Percentiles rank a stretch among this genome's conserved stretches.
phyloP scores from a whole-genome alignment of 2,329 filamentous ascomycete species.

The Davidsoniella eucalypti region DNA sequence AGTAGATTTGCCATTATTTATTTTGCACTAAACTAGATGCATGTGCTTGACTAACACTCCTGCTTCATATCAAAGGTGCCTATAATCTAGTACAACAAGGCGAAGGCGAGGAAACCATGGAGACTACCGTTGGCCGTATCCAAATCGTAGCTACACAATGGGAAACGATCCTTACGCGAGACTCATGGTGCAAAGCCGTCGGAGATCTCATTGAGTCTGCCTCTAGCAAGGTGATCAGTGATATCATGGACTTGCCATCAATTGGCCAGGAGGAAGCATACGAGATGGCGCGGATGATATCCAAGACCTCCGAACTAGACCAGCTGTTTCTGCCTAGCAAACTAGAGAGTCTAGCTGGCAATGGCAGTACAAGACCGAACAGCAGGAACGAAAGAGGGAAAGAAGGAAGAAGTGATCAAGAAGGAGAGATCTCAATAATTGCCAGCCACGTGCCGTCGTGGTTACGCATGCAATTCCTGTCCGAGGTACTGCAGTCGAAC shows the following conservation, averaged over 20 bases:
- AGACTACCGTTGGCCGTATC: slow-evolving; percentile 35
- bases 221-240: slow-evolving; percentile 40
- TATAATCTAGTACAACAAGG: slow-evolving; percentile 44
- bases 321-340: slow-evolving; percentile 39
- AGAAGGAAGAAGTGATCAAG: slow-evolving; percentile 7
- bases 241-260: slow-evolving; percentile 44
- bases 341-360: slow-evolving; percentile 8
- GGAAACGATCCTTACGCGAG: slow-evolving; percentile 40
- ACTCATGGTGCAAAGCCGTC: slow-evolving; percentile 46
- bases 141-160: slow-evolving; percentile 37
- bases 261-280: slow-evolving; percentile 50
- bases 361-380: too few species aligned
- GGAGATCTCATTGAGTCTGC: slow-evolving; percentile 43
- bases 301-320: slow-evolving; percentile 39
- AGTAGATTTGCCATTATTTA: background rate
- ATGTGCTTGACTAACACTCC: background rate
- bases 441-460: slow-evolving; percentile 44
- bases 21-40: background rate
- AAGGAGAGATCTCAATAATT: slow-evolving; percentile 34
- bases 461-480: slow-evolving; percentile 47
- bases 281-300: slow-evolving; percentile 41
- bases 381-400: too few species aligned
- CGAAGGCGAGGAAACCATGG: slow-evolving; percentile 34
- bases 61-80: slow-evolving; percentile 22
- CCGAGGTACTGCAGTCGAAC: slow-evolving; percentile 49